Base-by-base conservation (phyloP, 169 alveolate genomes). In the Cryptosporidium canis region DNA sequence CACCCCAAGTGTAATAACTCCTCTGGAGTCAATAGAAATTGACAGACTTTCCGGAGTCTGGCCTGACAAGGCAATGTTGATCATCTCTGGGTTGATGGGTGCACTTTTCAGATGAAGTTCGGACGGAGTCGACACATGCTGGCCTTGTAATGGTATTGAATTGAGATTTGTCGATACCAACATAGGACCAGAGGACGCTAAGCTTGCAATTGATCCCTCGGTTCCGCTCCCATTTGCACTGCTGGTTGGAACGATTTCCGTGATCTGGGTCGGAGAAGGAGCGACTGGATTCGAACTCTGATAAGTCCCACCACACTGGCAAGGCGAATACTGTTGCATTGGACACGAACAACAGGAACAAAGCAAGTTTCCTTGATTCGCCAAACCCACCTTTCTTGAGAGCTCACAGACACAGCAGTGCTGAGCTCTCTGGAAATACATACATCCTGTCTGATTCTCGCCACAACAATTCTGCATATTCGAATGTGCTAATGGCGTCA, bases 21-120 rank as follows among this genome's bases (percentile, higher is more conserved):
- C 87, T 31, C 65, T 77, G 21, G 87, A 55, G 87, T 77, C 87
- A 37, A 77, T 41, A 39, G 87, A 77, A 39, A 77, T 77, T 12
- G 87, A 56, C 14, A 77, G 58, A 58, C 87, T 77, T 8, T 77
- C 72, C 7, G 87, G 87, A 4, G 72, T 58, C 37, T 77, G 70
- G 35, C 87, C 87, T 16, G 70, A 41, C 12, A 77, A 58, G 7
- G 70, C 72, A 58, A 77, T 55, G 31, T 77, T 77, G 31, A 77
- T 58, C 70, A 45, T 77, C 33, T 77, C 87, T 12, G 87, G 72
- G n/a, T 77, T 77, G 18, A 58, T 29, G 0, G 85, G 21, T 12
- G 45, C 37, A 16, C 51, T 45, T 21, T 65, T 65, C 29, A 16
- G 55, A 39, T 12, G 14, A 29, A 65, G 29, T 39, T 39, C 77